A percentile compares a stretch with the other conserved stretches of the same genome.
phyloP scores from a whole-genome alignment of 2,329 filamentous ascomycete genomes.

The Emergomyces africanus region DNA sequence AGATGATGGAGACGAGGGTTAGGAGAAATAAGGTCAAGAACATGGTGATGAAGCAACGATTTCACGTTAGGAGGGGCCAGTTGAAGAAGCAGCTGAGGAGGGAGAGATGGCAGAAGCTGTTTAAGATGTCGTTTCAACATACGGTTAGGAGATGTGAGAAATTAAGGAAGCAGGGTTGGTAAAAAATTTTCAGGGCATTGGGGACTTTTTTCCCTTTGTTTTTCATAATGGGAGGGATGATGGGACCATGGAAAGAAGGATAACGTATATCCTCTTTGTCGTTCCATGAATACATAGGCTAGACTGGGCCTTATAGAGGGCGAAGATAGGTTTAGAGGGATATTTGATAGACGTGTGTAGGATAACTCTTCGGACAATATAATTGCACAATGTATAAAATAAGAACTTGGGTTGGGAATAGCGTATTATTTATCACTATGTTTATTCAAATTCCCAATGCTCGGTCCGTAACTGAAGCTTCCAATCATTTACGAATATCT shows the following conservation, averaged over 20 bases:
- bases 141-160: slow-evolving; percentile 31
- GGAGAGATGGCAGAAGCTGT: slow-evolving; percentile 31
- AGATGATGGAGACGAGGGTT: slow-evolving; percentile 15
- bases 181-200: slow-evolving; percentile 3
- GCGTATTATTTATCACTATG: neutral
- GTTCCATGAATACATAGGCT: neutral
- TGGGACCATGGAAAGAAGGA: neutral
- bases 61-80: slow-evolving; percentile 31
- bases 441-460: neutral
- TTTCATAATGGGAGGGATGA: too few relatives aligned
- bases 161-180: slow-evolving; percentile 37
- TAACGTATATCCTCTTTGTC: neutral
- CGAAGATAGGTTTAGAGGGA: neutral
- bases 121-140: slow-evolving; percentile 31
- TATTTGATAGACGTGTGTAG: neutral
- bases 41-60: slow-evolving; percentile 24
- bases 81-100: slow-evolving; percentile 27
- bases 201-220: neutral
- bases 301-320: neutral
- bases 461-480: neutral
- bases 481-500: neutral
- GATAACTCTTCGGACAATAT: neutral
- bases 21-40: slow-evolving; percentile 21
- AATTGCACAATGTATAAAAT: neutral
- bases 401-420: neutral